Evolutionary conservation across 2,329 filamentous ascomycete species (phyloP).

Genomic region (Fusarium foetens): DNA sequence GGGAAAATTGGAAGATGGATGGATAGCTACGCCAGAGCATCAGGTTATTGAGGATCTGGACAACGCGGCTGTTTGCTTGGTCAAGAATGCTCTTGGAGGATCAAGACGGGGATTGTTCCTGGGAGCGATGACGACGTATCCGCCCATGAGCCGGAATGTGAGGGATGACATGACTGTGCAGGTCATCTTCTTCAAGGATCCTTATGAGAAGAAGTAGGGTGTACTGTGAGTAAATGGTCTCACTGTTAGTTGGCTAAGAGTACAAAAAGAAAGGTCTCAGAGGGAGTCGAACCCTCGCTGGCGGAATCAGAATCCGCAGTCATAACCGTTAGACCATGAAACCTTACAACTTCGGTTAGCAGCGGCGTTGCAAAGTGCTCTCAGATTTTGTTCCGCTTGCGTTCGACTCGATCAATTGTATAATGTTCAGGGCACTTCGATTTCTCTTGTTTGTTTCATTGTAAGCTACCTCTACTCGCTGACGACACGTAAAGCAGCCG

Average conservation of each 20-base stretch:
- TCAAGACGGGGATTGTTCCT: slow-evolving; percentile 78
- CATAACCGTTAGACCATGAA: neutral
- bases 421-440: neutral
- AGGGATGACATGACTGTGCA: slow-evolving; percentile 87
- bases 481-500: neutral
- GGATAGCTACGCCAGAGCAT: slow-evolving; percentile 55
- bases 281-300: neutral
- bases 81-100: slow-evolving; percentile 83
- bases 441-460: neutral
- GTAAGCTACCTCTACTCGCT: neutral
- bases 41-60: slow-evolving; percentile 79
- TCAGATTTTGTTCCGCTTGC: neutral
- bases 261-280: neutral
- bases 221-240: no score
- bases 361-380: neutral
- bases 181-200: slow-evolving; percentile 72
- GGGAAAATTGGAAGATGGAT: slow-evolving; percentile 37
- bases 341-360: neutral
- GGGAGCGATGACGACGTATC: slow-evolving; percentile 75
- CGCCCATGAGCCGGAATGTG: slow-evolving; percentile 71
- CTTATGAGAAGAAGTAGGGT: slow-evolving; percentile 72
- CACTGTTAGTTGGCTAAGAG: neutral
- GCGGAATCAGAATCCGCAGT: neutral
- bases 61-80: slow-evolving; percentile 83
- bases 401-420: no score